Evolutionary conservation across 345 rosid genomes (phyloP), one percentile per base, ranked within the genome.

Genomic region (Linum trigynum): DNA sequence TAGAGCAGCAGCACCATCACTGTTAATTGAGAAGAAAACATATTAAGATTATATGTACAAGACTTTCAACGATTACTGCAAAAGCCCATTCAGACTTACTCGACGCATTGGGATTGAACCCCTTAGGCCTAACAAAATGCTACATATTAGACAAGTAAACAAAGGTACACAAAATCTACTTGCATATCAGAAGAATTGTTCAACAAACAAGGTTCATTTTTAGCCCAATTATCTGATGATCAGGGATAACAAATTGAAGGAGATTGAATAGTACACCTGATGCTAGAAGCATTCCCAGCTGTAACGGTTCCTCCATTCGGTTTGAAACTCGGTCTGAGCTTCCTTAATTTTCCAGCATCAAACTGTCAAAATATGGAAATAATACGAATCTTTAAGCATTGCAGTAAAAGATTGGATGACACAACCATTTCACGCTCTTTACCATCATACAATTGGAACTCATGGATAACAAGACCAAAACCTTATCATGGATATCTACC

Each of bases 201-300:
- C 5, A 15, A 23, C 32, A 23, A 23, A 23, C 32, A 23, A 23
- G 32, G 32, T 23, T 23, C 32, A 23, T 23, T 23, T 16, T 3
- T 3, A 9, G 55, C 55, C n/a, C 4, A 56, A 60, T 17, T 39
- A 17, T 59, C 39, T 23, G 32, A 41, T n/a, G 57, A 45, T 17
- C 23, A 2, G 8, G 15, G 55, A 35, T 16, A 39, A 42, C 36
- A n/a, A 39, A 59, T 63, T 63, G 63, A 37, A 57, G 32, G 32
- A 23, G 32, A 15, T 4, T 23, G 61, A 12, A 12, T 36, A 55
- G 68, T 38, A 45, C 16, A 94, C 99, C 96, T 95, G 81, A 91
- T 88, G 75, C 97, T 91, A 69, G 99, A 95, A 50, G 99, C 99
- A 74, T 95, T 95, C 74, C 99, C 95, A 15, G 97, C 95, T 15